Evolutionary conservation across 208 protist species (phyloP), one percentile per base, ranked within the genome.

Genomic region (Trypanosoma congolense): DNA sequence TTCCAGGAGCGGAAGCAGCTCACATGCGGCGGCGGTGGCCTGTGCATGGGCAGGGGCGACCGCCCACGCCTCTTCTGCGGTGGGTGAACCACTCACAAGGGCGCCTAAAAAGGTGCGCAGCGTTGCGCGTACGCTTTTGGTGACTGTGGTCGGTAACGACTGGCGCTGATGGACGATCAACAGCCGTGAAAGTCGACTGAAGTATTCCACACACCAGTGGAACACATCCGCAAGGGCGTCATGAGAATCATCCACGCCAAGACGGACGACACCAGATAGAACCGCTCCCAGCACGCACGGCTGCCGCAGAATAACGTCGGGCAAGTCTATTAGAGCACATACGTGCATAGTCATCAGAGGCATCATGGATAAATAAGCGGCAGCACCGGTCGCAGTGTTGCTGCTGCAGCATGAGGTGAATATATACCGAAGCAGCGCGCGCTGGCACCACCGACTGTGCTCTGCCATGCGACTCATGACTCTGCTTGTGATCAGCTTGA

Each of bases 131-230:
- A 85, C 45, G 46, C 73, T 73, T 6, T 66, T 63, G 6, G 64
- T 25, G 2, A 75, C 33, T 8, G 77, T 69, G 4, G 56, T 28
- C 16, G 72, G 56, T n/a, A 84, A 29, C 44, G 61, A 58, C 24
- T 66, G 57, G 21, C 66, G 67, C 46, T 83, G 70, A 33, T 77
- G 57, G 33, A 69, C 40, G 53, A 83, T 65, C 10, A 92, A 66
- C 2, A 79, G 56, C 4, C 65, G 50, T 3, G 77, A 65, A 41
- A 88, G 51, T 5, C 67, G 62, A 57, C 83, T 83, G 55, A 86
- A 83, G 47, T 76, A 69, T 50, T 87, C 80, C 18, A 59, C 75
- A 38, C 77, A 68, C 4, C 73, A 55, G 48, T 77, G 73, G 52
- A 83, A 70, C 47, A 55, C 28, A 18, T 57, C 68, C 8, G 64